Conservation (phyloP, 2,329 filamentous ascomycete genomes). For the Dactylellina leptospora region DNA sequence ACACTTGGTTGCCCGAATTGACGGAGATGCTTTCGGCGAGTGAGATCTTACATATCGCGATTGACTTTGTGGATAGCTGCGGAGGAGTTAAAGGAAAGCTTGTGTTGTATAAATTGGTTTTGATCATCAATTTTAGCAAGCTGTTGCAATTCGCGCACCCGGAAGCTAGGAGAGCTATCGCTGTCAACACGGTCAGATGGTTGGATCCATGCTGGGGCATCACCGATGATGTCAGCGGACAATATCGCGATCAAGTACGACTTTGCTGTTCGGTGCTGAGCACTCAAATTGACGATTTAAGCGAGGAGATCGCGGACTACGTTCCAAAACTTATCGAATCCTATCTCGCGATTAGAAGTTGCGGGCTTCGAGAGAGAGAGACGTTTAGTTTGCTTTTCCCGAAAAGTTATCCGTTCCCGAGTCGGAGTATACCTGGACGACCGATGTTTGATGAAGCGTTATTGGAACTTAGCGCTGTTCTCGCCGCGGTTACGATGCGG, state of each 20-base stretch:
- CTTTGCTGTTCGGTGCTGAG: slow-evolving; percentile 92
- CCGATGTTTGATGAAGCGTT: slow-evolving; percentile 82
- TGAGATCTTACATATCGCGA: slow-evolving; percentile 88
- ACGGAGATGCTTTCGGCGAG: slow-evolving; percentile 77
- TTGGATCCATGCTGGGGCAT: slow-evolving; percentile 92
- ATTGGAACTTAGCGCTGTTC: slow-evolving; percentile 84
- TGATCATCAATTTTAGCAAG: slow-evolving; percentile 90
- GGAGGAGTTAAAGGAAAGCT: slow-evolving; percentile 87
- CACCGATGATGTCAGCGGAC: slow-evolving; percentile 75
- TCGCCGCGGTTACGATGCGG: slow-evolving; percentile 81
- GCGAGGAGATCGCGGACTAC: slow-evolving; percentile 84
- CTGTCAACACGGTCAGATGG: slow-evolving; percentile 86
- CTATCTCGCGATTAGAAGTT: slow-evolving; percentile 78
- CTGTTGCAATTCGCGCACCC: slow-evolving; percentile 81
- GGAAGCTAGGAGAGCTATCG: slow-evolving; percentile 76
- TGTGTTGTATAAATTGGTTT: slow-evolving; percentile 86
- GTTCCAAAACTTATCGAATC: slow-evolving; percentile 91
- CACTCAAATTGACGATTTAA: slow-evolving; percentile 80
- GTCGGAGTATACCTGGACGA: slow-evolving; percentile 70
- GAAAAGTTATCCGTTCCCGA: slow-evolving; percentile 85
- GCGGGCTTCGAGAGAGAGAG: slow-evolving; percentile 67
- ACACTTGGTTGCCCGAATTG: slow-evolving; percentile 95
- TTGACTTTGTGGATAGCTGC: slow-evolving; percentile 93
- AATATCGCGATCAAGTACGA: slow-evolving; percentile 92
- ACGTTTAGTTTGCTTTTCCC: slow-evolving; percentile 88